Evolutionary conservation across 805 yeast genomes (phyloP).

Genomic region (Starmerella powellii): DNA sequence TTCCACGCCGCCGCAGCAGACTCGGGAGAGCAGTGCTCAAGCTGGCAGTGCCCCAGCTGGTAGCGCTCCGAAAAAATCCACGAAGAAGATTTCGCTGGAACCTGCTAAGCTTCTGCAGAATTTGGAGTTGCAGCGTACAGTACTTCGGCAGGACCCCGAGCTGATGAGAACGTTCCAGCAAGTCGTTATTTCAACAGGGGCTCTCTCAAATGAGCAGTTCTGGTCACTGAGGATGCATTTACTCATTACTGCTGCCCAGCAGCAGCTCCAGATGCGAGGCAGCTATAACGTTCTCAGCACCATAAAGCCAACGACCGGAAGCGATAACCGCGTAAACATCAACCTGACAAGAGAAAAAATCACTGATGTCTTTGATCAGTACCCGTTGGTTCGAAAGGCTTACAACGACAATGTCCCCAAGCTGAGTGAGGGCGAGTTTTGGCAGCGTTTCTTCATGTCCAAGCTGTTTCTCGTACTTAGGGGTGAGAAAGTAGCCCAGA

Average conservation of each 20-base stretch:
- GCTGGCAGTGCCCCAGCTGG: neutral
- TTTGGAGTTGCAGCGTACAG: slow-evolving; percentile 62
- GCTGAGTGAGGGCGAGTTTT: slow-evolving; percentile 79
- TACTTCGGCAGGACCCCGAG: slow-evolving; percentile 55
- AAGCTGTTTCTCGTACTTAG: slow-evolving; percentile 73
- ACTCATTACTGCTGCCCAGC: slow-evolving; percentile 73
- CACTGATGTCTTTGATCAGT: slow-evolving; percentile 77
- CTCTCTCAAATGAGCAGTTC: slow-evolving; percentile 68
- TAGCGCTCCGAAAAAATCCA: neutral
- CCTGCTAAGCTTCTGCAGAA: slow-evolving; percentile 52
- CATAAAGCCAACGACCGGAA: slow-evolving; percentile 83
- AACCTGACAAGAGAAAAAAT: slow-evolving; percentile 84
- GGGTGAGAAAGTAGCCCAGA: slow-evolving; percentile 70
- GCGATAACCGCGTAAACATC: slow-evolving; percentile 87
- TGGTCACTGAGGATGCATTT: slow-evolving; percentile 76
- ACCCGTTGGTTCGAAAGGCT: slow-evolving; percentile 82
- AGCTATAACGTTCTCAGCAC: slow-evolving; percentile 90
- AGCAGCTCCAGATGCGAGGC: slow-evolving; percentile 74
- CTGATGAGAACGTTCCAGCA: slow-evolving; percentile 69
- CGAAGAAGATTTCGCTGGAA: slow-evolving; percentile 35
- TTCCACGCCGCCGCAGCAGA: slow-evolving; percentile 32
- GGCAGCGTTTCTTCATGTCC: slow-evolving; percentile 92
- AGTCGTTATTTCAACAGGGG: slow-evolving; percentile 63
- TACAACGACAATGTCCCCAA: slow-evolving; percentile 85
- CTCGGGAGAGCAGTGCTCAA: slow-evolving; percentile 1